phyloP scores from a whole-genome alignment of 2,329 filamentous ascomycete genomes.

The Ophiostoma montium region DNA sequence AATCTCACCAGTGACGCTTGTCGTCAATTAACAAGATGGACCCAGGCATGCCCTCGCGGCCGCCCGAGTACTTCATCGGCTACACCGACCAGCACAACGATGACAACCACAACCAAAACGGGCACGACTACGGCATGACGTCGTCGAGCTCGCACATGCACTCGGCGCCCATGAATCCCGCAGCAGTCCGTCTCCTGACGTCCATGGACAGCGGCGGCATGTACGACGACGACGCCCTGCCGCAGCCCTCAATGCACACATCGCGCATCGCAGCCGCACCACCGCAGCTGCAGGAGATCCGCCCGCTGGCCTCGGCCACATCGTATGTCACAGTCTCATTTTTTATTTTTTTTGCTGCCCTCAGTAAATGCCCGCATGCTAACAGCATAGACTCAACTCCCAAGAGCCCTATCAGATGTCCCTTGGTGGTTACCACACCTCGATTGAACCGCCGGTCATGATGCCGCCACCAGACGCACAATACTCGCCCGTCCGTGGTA shows the following conservation, averaged over 20 bases:
- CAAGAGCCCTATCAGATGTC: conserved; percentile 10
- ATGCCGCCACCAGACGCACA: conserved; percentile 39
- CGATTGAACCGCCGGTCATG: conserved; percentile 46
- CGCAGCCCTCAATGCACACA: conserved; percentile 6
- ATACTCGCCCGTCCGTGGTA: conserved; percentile 33
- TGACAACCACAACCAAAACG: conserved; percentile 33
- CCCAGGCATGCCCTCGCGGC: conserved; percentile 35
- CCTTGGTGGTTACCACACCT: conserved; percentile 14
- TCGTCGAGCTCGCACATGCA: conserved; percentile 19
- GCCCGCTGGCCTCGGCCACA: conserved; percentile 29
- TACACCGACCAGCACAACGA: conserved; percentile 42
- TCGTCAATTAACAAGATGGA: conserved; percentile 26
- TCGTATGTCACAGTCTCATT: conserved; percentile 38
- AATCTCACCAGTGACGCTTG: background rate
- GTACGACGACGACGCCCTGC: conserved; percentile 7
- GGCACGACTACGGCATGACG: too few species aligned
- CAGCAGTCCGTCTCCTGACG: conserved; percentile 46
- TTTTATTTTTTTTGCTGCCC: too few species aligned
- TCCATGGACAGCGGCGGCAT: conserved; percentile 35
- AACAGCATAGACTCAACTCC: conserved; percentile 8
- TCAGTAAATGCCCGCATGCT: too few species aligned
- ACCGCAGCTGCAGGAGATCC: conserved; percentile 9
- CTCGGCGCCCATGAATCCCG: conserved; percentile 23
- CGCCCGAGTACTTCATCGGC: conserved; percentile 38
- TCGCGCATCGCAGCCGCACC: conserved; percentile 1